phyloP scores from a whole-genome alignment of 2,329 filamentous ascomycete genomes.

The Fonsecaea monophora region DNA sequence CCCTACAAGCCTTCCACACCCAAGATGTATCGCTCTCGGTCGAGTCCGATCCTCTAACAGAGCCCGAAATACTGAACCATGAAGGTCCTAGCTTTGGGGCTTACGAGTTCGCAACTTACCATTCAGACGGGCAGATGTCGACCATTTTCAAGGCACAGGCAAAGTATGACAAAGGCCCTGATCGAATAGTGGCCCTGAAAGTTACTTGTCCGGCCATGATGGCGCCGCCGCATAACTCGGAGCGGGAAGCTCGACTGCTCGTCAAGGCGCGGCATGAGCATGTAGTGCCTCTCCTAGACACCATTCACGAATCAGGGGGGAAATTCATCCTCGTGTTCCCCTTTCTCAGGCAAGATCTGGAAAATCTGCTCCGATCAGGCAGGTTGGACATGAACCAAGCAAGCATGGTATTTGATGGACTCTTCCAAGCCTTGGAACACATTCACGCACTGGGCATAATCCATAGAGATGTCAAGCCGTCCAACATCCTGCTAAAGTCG shows the following conservation, averaged over 20 bases:
- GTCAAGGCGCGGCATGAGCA: constrained; percentile 54
- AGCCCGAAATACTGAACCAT: constrained; percentile 42
- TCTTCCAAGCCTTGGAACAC: constrained; percentile 73
- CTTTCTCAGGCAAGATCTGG: constrained; percentile 77
- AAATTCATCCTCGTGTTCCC: constrained; percentile 83
- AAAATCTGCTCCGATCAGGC: constrained; percentile 63
- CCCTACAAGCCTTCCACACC: constrained; percentile 46
- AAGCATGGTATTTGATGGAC: constrained; percentile 64
- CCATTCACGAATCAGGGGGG: constrained; percentile 71
- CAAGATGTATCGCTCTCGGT: constrained; percentile 41
- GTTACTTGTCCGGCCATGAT: constrained; percentile 77
- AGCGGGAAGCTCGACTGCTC: constrained; percentile 79
- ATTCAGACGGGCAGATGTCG: constrained; percentile 76
- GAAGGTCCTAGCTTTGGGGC: constrained; percentile 57
- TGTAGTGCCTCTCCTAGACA: constrained; percentile 73
- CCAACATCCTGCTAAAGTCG: constrained; percentile 77
- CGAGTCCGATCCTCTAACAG: constrained; percentile 31
- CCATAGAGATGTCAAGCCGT: constrained; percentile 93
- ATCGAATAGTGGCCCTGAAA: constrained; percentile 74
- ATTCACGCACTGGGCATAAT: constrained; percentile 80
- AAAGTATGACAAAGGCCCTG: constrained; percentile 43
- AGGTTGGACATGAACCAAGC: constrained; percentile 47
- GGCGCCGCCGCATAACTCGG: constrained; percentile 81
- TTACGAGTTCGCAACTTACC: constrained; percentile 63
- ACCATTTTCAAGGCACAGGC: constrained; percentile 75